Evolutionary conservation across 148 eudicot genomes (phyloP), one percentile per base, ranked within the genome.

Genomic region (Chenopodium suecicum): DNA sequence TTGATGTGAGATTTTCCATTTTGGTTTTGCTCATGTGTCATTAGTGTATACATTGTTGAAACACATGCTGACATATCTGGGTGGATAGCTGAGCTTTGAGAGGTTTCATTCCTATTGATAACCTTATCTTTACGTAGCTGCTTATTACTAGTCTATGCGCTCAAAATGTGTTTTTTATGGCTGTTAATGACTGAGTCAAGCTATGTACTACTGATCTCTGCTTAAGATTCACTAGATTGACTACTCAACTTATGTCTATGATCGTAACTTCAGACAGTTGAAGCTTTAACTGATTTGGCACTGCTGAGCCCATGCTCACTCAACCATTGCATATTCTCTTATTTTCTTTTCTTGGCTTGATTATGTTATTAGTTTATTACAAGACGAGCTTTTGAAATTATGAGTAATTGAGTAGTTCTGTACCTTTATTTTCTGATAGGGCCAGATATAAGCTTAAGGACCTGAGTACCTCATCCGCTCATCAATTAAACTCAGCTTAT

Each of bases 1-100:
- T 65, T 56, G 48, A 50, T 9, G 23, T 70, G 9, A 41, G 41
- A 52, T 20, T n/a, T 32, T 69, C 58, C 32, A 44, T 76, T 34
- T 76, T 77, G 56, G 44, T 23, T 54, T 12, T 62, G 68, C 27
- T 27, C n/a, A 47, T 7, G 29, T 54, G 50, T 48, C 47, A 71
- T n/a, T 52, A 8, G 7, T 73, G 34, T 52, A 44, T 44, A 46
- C 14, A 41, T 8, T 27, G 73, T 44, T 4, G 7, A 64, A 64
- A 41, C 79, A 63, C 11, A 46, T 11, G 69, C 32, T 71, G 12
- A 34, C 73, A 70, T 34, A 3, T 66, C 29, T 69, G 66, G 47
- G 65, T 69, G 74, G 34, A 56, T 79, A 70, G 47, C 34, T 52
- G 34, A 58, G 70, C 66, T 17, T 69, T 8, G 72, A 69, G 67